Conservation (phyloP, 495 filamentous ascomycete species). For the Neurospora sp. region DNA sequence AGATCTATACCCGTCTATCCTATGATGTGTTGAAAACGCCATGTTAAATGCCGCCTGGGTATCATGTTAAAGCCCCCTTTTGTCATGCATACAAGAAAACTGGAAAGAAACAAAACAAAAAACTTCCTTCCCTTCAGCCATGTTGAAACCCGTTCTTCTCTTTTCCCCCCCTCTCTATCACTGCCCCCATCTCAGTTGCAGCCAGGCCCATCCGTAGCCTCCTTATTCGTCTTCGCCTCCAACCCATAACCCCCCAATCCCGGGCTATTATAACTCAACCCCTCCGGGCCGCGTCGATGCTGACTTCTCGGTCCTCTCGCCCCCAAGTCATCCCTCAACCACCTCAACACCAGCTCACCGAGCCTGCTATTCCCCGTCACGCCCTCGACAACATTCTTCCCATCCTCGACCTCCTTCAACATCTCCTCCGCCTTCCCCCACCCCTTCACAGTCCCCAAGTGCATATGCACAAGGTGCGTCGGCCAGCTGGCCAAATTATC, state of each 20-base stretch:
- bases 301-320: constrained; percentile 65
- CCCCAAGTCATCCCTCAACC: constrained; percentile 75
- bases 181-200: background rate
- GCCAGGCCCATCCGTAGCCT: background rate
- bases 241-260: constrained; percentile 76
- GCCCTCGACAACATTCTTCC: constrained; percentile 32
- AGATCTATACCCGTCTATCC: background rate
- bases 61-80: constrained; percentile 13
- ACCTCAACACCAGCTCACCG: constrained; percentile 75
- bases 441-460: constrained; percentile 72
- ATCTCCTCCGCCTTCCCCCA: constrained; percentile 59
- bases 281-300: constrained; percentile 49
- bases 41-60: constrained; percentile 20
- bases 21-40: constrained; percentile 6
- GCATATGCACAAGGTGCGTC: constrained; percentile 91
- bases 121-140: background rate
- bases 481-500: constrained; percentile 91
- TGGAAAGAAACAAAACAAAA: background rate
- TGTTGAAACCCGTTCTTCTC: background rate
- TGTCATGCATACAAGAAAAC: background rate
- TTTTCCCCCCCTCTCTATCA: background rate
- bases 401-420: constrained; percentile 17
- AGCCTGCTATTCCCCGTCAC: constrained; percentile 60
- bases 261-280: constrained; percentile 57
- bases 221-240: constrained; percentile 41